phyloP scores from a whole-genome alignment of 2,329 filamentous ascomycete species.

The Didymella pinodella region DNA sequence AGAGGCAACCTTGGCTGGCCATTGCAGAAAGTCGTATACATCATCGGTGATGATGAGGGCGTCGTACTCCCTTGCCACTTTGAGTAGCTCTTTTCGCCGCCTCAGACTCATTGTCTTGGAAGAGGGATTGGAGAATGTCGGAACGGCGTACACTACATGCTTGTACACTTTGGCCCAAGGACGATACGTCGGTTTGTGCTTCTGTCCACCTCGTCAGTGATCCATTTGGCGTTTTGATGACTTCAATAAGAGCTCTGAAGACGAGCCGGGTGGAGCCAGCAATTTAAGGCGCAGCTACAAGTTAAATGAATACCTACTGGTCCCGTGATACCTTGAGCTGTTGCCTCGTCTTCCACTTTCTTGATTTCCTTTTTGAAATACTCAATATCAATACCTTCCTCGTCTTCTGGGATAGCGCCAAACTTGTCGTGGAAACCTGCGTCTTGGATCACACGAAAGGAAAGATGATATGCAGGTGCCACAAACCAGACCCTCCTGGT shows the following conservation, averaged over 20 bases:
- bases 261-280: not conserved
- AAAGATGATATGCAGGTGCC: slow-evolving; percentile 84
- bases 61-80: slow-evolving; percentile 79
- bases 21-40: slow-evolving; percentile 92
- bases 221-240: no score
- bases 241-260: not conserved
- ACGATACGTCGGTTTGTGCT: slow-evolving; percentile 62
- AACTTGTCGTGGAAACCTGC: slow-evolving; percentile 73
- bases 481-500: slow-evolving; percentile 82
- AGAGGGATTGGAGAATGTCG: slow-evolving; percentile 88
- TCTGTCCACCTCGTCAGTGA: slow-evolving; percentile 47
- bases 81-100: slow-evolving; percentile 73
- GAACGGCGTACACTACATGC: slow-evolving; percentile 87
- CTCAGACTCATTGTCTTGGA: slow-evolving; percentile 79
- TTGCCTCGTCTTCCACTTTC: slow-evolving; percentile 58
- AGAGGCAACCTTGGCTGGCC: slow-evolving; percentile 60
- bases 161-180: slow-evolving; percentile 79
- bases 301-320: slow-evolving; percentile 50
- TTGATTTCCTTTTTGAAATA: slow-evolving; percentile 62
- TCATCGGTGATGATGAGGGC: slow-evolving; percentile 89
- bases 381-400: slow-evolving; percentile 75
- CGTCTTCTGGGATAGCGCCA: slow-evolving; percentile 76
- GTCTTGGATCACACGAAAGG: slow-evolving; percentile 85
- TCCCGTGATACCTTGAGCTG: slow-evolving; percentile 48
- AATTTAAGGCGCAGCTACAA: not conserved